A percentile compares a stretch with the other conserved stretches of the same genome.
Evolutionary conservation across 345 rosid species (phyloP).

Genomic region (Camelina sativa): DNA sequence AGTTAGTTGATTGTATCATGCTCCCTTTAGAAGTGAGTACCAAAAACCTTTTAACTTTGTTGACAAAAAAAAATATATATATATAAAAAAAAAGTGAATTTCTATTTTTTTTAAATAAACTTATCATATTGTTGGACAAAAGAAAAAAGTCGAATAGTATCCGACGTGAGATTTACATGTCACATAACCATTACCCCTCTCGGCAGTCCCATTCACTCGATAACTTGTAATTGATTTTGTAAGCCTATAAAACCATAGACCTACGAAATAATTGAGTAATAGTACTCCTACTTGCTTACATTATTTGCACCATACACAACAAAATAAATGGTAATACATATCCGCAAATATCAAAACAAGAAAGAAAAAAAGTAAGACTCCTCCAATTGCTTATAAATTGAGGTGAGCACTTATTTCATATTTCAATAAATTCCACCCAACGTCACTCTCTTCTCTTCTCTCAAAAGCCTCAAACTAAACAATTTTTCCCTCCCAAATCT

Average conservation of each 20-base stretch:
- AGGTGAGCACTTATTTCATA: conserved; percentile 6
- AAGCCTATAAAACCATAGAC: conserved; percentile 35
- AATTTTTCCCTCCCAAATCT: conserved; percentile 43
- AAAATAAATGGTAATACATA: conserved; percentile 1
- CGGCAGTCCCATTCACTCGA: conserved; percentile 19
- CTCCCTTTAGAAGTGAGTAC: no score
- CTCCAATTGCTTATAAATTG: conserved; percentile 31
- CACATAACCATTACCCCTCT: conserved; percentile 40
- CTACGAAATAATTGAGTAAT: conserved; percentile 35
- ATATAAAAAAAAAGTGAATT: no score
- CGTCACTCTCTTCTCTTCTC: conserved; percentile 33
- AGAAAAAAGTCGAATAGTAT: conserved; percentile 39
- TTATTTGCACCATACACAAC: conserved; percentile 24
- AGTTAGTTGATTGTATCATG: no score
- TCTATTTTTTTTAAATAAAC: neutral
- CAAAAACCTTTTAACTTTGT: no score
- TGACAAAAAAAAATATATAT: no score
- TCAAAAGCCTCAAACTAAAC: conserved; percentile 16
- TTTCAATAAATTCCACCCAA: conserved; percentile 27
- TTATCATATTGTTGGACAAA: conserved; percentile 31
- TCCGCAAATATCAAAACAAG: neutral
- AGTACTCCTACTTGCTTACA: conserved; percentile 3
- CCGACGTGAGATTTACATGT: conserved; percentile 47
- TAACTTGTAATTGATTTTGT: conserved; percentile 33
- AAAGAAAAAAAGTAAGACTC: neutral